Evolutionary conservation across 2,329 filamentous ascomycete species (phyloP), one percentile per base, ranked within the genome.

Genomic region (Aureobasidium sp.): DNA sequence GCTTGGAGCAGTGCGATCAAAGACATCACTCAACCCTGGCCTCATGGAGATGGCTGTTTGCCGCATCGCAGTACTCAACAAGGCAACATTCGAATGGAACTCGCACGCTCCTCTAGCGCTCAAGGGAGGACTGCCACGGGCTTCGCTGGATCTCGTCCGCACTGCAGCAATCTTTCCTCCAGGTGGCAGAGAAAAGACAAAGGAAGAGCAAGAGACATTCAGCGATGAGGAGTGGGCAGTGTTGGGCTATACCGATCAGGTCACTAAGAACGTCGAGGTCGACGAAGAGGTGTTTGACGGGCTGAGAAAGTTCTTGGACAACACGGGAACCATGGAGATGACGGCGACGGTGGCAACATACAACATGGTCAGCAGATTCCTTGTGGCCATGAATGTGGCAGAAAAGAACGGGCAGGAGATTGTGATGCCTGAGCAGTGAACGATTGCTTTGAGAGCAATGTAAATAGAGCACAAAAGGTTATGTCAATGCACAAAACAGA

Each of bases 1-100:
- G 72, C 79, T 89, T 12, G 86, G 85, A 63, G 71, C 72, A 52
- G 74, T 75, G 40, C 70, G 74, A 45, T 69, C 70, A 39, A 67
- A 71, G 60, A 70, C 71, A 4, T 69, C 68, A 24, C 68, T 74
- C 29, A 65, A 68, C 9, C 66, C 66, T 24, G 67, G 67, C 11
- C 61, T 73, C 17, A 68, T 69, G 45, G 72, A 74, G 63, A 64
- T 73, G 19, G 70, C 71, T 15, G 72, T 74, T 39, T 71, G 70
- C 66, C 71, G 73, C 53, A 68, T 74, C 40, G 72, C 71, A 19
- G 71, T 74, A 11, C 64, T 74, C 47, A 74, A 73, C 50, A 58
- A 63, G 22, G 72, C 72, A 0, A 67, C 68, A 3, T 74, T 73
- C 53, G 72, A 74, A 60, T 74, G 72, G 72, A 71, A 67, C 5